These are phyloP conservation scores for Phytophthora ramorum DNA, from an alignment of 352 stramenopile species.

Conservation along the genomic window DNA sequence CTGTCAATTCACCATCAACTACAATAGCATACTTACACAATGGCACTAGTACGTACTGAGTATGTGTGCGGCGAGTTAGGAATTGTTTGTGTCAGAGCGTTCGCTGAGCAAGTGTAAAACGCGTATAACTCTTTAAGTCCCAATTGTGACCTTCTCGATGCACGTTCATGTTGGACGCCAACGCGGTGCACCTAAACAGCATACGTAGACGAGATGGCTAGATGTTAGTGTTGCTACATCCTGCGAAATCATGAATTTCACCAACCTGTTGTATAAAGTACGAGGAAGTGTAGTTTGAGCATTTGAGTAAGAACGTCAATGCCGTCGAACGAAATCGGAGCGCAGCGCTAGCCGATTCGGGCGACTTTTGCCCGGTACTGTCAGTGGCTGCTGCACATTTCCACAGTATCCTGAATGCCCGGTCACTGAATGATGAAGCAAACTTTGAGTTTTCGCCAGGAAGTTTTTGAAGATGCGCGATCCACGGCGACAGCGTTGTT, in stretches of 20 bases:
- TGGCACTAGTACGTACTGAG: slow-evolving; percentile 29
- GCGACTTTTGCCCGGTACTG: slow-evolving; percentile 16
- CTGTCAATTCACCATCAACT: slow-evolving; percentile 2
- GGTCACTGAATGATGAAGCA: slow-evolving; percentile 64
- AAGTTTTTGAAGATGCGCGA: slow-evolving; percentile 51
- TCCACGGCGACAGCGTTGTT: slow-evolving; percentile 52
- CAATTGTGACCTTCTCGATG: slow-evolving; percentile 34
- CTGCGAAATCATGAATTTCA: neutral
- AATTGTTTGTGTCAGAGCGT: slow-evolving; percentile 21
- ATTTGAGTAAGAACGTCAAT: slow-evolving; percentile 72
- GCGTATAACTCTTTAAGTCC: slow-evolving; percentile 35
- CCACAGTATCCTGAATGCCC: slow-evolving; percentile 75
- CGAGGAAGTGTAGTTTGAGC: slow-evolving; percentile 59
- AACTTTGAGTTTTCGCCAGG: slow-evolving; percentile 61
- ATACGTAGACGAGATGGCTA: neutral
- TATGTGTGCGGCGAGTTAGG: slow-evolving; percentile 29
- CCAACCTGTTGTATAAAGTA: slow-evolving; percentile 73
- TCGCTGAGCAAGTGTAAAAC: slow-evolving; percentile 55
- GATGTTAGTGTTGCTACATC: neutral
- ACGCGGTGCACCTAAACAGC: slow-evolving; percentile 57
- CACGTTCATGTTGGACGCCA: slow-evolving; percentile 68
- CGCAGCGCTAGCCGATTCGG: slow-evolving; percentile 22
- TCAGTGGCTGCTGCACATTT: slow-evolving; percentile 61
- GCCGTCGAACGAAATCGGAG: slow-evolving; percentile 55
- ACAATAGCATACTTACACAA: neutral